These are phyloP conservation scores for Penicillium lividum DNA, from an alignment of 495 filamentous ascomycete species.

Conservation along the genomic window DNA sequence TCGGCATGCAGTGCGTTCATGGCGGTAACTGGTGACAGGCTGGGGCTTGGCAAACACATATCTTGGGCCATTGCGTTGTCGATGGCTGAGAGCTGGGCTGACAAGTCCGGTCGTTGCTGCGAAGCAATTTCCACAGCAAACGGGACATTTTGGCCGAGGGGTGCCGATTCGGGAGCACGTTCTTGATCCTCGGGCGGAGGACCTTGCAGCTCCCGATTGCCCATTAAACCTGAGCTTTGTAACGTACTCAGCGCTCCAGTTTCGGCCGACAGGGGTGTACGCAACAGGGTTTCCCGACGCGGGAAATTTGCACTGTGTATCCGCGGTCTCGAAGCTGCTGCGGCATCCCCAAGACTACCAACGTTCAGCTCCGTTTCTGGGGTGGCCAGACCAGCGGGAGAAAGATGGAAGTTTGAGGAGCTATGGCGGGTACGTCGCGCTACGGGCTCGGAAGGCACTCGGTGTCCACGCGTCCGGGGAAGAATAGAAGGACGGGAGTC, in stretches of 20 bases:
- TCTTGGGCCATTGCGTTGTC: slow-evolving; percentile 74
- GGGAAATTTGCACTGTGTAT: slow-evolving; percentile 38
- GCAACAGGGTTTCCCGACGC: slow-evolving; percentile 37
- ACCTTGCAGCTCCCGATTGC: slow-evolving; percentile 15
- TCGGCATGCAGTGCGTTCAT: slow-evolving; percentile 59
- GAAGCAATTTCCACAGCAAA: slow-evolving; percentile 26
- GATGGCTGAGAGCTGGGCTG: slow-evolving; percentile 37
- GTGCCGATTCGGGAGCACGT: slow-evolving; percentile 17
- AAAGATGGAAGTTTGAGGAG: slow-evolving; percentile 31
- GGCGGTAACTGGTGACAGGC: slow-evolving; percentile 87
- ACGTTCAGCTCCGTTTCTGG: slow-evolving; percentile 44
- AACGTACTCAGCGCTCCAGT: slow-evolving; percentile 19
- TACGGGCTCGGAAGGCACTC: slow-evolving; percentile 39
- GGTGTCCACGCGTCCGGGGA: slow-evolving; percentile 31
- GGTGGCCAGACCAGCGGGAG: slow-evolving; percentile 41
- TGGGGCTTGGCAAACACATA: slow-evolving; percentile 90
- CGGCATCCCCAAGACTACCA: slow-evolving; percentile 31
- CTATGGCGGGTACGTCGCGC: slow-evolving; percentile 36
- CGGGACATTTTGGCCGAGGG: slow-evolving; percentile 26
- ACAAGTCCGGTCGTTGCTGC: slow-evolving; percentile 26
- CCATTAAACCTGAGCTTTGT: not conserved
- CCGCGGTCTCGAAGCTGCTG: slow-evolving; percentile 29
- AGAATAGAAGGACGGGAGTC: slow-evolving; percentile 52
- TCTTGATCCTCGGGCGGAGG: slow-evolving; percentile 10
- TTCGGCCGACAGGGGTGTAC: slow-evolving; percentile 43